A percentile compares a stretch with the other conserved stretches of the same genome.
phyloP scores from a whole-genome alignment of 1,284 basidiomycete genomes.

The Apiotrichum sp. region DNA sequence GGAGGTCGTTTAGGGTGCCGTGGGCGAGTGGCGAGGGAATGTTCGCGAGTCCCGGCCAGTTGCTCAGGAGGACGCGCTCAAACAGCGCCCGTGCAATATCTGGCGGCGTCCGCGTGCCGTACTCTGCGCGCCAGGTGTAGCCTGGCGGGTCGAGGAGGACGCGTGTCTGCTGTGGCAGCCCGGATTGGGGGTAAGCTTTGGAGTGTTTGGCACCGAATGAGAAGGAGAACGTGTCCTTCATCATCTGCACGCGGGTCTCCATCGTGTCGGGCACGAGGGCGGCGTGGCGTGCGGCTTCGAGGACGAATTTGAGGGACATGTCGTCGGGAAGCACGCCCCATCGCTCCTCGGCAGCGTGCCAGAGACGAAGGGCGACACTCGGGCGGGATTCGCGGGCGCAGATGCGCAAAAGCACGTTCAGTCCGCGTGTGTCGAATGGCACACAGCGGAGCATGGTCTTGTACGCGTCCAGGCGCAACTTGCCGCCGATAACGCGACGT shows the following conservation, averaged over 20 bases:
- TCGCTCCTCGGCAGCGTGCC: conserved; percentile 27
- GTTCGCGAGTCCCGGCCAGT: conserved; percentile 31
- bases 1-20: not conserved
- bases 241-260: conserved; percentile 19
- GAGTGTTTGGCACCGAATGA: too few relatives aligned
- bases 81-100: conserved; percentile 22
- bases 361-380: conserved; percentile 32
- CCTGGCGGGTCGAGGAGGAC: conserved; percentile 4
- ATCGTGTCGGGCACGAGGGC: conserved; percentile 13
- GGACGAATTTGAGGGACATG: conserved; percentile 25
- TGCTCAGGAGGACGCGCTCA: conserved; percentile 27
- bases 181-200: not conserved
- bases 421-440: conserved; percentile 24
- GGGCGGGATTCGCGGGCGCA: conserved; percentile 16
- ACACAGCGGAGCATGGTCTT: conserved; percentile 6
- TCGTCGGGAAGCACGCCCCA: conserved; percentile 34
- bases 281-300: conserved; percentile 25
- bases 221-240: conserved; percentile 21
- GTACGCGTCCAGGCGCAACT: not conserved
- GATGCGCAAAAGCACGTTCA: conserved; percentile 30
- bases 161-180: not conserved
- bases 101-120: conserved; percentile 10
- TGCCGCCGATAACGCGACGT: not conserved
- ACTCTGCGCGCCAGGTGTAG: conserved; percentile 18
- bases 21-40: conserved; percentile 28